Percentiles rank a stretch among this genome's conserved stretches.
These are phyloP conservation scores for Penicillium atrosanguineum DNA, from an alignment of 495 filamentous ascomycete species.

Conservation along the genomic window DNA sequence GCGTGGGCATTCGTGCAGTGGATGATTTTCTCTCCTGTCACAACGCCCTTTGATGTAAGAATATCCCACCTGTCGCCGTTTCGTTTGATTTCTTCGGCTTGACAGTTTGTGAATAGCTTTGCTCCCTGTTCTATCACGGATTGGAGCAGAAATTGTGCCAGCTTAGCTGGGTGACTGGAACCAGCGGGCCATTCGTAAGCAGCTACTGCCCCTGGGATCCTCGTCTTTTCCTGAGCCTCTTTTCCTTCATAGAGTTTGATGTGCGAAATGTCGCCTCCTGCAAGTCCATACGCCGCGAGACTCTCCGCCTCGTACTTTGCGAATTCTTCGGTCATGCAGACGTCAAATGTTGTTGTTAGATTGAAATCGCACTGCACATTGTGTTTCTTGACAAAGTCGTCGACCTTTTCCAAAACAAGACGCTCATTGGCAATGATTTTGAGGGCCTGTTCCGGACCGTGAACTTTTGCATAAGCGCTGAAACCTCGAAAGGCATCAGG, in stretches of 20 bases:
- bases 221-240: slow-evolving; percentile 22
- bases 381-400: slow-evolving; percentile 26
- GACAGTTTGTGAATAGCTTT: slow-evolving; percentile 27
- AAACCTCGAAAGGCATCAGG: slow-evolving; percentile 37
- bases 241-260: slow-evolving; percentile 23
- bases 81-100: slow-evolving; percentile 16
- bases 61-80: slow-evolving; percentile 22
- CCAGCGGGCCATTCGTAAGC: slow-evolving; percentile 36
- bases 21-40: slow-evolving; percentile 23
- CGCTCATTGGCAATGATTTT: slow-evolving; percentile 30
- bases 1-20: slow-evolving; percentile 36
- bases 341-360: slow-evolving; percentile 28
- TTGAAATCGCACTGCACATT: slow-evolving; percentile 31
- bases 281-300: slow-evolving; percentile 22
- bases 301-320: slow-evolving; percentile 26
- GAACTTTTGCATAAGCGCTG: slow-evolving; percentile 29
- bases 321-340: slow-evolving; percentile 33
- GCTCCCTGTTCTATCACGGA: slow-evolving; percentile 20
- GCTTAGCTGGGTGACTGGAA: slow-evolving; percentile 31
- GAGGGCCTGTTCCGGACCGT: slow-evolving; percentile 29
- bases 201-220: slow-evolving; percentile 22
- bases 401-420: slow-evolving; percentile 24
- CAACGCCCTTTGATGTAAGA: slow-evolving; percentile 18
- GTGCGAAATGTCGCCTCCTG: slow-evolving; percentile 28
- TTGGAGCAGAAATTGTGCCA: slow-evolving; percentile 29